phyloP scores from a whole-genome alignment of 306 rosid species.

The Sicyos edulis region DNA sequence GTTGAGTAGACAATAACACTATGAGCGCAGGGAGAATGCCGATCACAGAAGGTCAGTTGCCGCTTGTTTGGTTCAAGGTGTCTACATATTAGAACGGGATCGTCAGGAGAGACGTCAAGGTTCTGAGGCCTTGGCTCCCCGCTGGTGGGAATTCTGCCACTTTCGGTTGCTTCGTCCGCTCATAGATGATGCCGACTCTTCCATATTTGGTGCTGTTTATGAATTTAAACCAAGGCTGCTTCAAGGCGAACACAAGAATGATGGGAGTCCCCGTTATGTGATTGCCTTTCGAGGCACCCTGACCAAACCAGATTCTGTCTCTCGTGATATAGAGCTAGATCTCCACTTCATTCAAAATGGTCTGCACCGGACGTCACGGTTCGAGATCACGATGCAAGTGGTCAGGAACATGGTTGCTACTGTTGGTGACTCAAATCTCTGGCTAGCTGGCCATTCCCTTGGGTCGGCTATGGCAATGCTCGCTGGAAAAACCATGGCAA shows the following conservation, averaged over 20 bases:
- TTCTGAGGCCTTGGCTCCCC: constrained; percentile 58
- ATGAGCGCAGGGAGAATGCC: constrained; percentile 48
- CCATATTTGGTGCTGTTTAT: constrained; percentile 77
- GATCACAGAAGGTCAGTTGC: constrained; percentile 71
- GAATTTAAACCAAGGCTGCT: constrained; percentile 64
- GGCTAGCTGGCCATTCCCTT: constrained; percentile 90
- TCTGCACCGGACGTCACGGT: constrained; percentile 73
- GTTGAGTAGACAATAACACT: background rate
- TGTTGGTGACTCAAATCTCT: constrained; percentile 56
- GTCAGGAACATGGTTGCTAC: constrained; percentile 62
- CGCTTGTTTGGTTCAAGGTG: constrained; percentile 90
- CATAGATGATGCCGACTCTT: constrained; percentile 66
- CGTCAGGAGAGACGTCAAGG: constrained; percentile 61
- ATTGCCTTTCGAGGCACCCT: constrained; percentile 85
- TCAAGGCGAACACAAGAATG: constrained; percentile 30
- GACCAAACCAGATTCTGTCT: constrained; percentile 44
- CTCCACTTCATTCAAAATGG: constrained; percentile 48
- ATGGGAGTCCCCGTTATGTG: constrained; percentile 57
- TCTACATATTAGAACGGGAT: constrained; percentile 68
- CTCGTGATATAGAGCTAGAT: constrained; percentile 67
- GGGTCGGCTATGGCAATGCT: constrained; percentile 93
- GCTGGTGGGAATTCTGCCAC: constrained; percentile 86
- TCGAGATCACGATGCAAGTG: constrained; percentile 66
- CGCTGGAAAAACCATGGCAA: constrained; percentile 77
- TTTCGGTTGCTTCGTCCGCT: constrained; percentile 57